Evolutionary conservation across 2,329 filamentous ascomycete species (phyloP), one percentile per base, ranked within the genome.

Genomic region (Trichophaea hybrida): DNA sequence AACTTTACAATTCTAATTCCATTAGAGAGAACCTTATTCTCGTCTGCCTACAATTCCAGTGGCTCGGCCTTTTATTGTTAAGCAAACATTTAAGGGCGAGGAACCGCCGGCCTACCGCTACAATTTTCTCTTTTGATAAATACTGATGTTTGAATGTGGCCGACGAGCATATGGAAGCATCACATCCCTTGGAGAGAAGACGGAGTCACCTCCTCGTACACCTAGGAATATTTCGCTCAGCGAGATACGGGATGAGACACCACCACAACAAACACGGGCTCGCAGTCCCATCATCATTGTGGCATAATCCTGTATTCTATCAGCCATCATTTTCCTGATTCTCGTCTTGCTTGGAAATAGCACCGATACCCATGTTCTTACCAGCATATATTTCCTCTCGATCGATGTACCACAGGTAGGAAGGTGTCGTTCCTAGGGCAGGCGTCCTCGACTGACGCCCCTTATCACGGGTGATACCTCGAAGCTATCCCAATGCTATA

Each of bases 381-480:
- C 48, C n/a, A 12, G 31, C 31, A 51, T 51, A 13, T 51, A 51
- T 12, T 51, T 51, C 13, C 31, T 51, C 15, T 24, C n/a, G 48
- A 51, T 51, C 31, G 48, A 51, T 13, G 48, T 24, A 13, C 31
- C 48, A 6, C n/a, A 46, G n/a, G 40, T 46, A 12, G 24, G 40
- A n/a, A 43, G 38, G 10, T 43, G 38, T 15, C 10, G 10, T 43
- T 15, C 38, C 10, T 12, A 43, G 38, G 10, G 10, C 38, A 3
- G 38, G 10, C 3, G 10, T 15, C 10, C 10, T 43, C 15, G 10
- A 12, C 38, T 43, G 38, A 12, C 38, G 38, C 10, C 10, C 15
- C 24, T 24, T 3, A 80, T 86, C 66, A 80, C n/a, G 94, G 68
- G 85, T 96, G 70, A 84, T 95, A 59, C 85, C 86, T 0, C 75